Evolutionary conservation across 306 rosid species (phyloP).

Genomic region (Oxytropis ochrocephala): DNA sequence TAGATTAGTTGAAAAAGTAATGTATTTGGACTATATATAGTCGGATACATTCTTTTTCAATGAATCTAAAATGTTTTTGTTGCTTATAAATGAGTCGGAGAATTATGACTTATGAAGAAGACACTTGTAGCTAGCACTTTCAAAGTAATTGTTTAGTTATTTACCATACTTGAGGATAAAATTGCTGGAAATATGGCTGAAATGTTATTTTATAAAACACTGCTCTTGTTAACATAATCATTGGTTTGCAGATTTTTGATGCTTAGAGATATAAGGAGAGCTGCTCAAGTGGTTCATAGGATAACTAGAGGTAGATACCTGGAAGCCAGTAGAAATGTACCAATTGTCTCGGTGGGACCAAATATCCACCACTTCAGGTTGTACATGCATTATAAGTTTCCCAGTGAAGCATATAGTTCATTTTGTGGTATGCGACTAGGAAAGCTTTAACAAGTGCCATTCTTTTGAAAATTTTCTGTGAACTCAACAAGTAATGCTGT

Average conservation of each 20-base stretch:
- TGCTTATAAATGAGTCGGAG: too few relatives aligned
- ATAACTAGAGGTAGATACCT: slow-evolving; percentile 28
- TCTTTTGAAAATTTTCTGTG: slow-evolving; percentile 36
- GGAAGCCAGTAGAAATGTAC: slow-evolving; percentile 45
- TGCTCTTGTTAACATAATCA: slow-evolving; percentile 16
- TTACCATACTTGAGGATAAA: too few relatives aligned
- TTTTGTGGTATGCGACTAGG: slow-evolving; percentile 34
- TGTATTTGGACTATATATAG: too few relatives aligned
- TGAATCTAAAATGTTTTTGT: too few relatives aligned
- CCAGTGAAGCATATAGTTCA: slow-evolving; percentile 32
- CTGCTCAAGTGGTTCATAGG: slow-evolving; percentile 35
- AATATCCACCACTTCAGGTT: slow-evolving; percentile 40
- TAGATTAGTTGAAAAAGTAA: too few relatives aligned
- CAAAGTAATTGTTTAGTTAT: neutral
- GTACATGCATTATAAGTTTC: slow-evolving; percentile 37
- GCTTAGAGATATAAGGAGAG: slow-evolving; percentile 47
- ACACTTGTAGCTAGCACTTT: neutral
- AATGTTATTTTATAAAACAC: neutral
- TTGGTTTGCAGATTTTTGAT: slow-evolving; percentile 62
- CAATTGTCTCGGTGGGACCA: slow-evolving; percentile 35
- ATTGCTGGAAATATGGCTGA: too few relatives aligned
- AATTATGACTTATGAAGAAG: slow-evolving; percentile 11
- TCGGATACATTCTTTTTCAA: too few relatives aligned
- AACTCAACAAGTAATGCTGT: slow-evolving; percentile 37
- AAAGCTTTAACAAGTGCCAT: slow-evolving; percentile 21